A percentile compares a stretch with the other conserved stretches of the same genome.
Evolutionary conservation across 2,329 filamentous ascomycete species (phyloP).

Genomic region (Ceratocystis eucalypticola): DNA sequence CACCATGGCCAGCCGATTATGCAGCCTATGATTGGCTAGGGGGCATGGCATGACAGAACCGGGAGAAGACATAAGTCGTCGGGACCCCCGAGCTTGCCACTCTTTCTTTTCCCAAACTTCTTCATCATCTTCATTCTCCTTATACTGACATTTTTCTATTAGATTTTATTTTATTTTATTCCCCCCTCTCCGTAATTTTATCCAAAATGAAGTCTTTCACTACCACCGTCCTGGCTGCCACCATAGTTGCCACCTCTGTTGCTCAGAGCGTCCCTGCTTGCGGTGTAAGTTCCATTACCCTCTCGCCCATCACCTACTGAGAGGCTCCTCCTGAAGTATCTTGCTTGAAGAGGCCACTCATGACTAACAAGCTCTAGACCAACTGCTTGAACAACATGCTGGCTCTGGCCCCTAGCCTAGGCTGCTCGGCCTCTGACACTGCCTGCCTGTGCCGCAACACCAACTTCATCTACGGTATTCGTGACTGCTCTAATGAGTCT

Average conservation of each 20-base stretch:
- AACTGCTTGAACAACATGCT: constrained; percentile 40
- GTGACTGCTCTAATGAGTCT: constrained; percentile 36
- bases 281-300: constrained; percentile 34
- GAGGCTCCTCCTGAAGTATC: not conserved
- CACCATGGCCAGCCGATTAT: not conserved
- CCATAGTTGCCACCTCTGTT: constrained; percentile 28
- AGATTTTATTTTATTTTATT: not conserved
- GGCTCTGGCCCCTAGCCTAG: constrained; percentile 31
- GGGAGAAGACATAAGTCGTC: not conserved
- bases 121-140: not conserved
- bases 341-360: not conserved
- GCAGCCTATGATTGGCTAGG: not conserved
- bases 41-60: not conserved
- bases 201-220: constrained; percentile 41
- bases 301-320: not conserved
- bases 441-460: constrained; percentile 35
- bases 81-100: not conserved
- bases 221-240: constrained; percentile 31
- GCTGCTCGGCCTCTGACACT: constrained; percentile 32
- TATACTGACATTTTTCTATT: not conserved
- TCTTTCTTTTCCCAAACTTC: not conserved
- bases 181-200: constrained; percentile 12
- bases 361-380: constrained; percentile 27
- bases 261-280: constrained; percentile 34
- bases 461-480: constrained; percentile 37